Conservation (phyloP, 768 basidiomycete genomes). For the Agaricus subrufescens region DNA sequence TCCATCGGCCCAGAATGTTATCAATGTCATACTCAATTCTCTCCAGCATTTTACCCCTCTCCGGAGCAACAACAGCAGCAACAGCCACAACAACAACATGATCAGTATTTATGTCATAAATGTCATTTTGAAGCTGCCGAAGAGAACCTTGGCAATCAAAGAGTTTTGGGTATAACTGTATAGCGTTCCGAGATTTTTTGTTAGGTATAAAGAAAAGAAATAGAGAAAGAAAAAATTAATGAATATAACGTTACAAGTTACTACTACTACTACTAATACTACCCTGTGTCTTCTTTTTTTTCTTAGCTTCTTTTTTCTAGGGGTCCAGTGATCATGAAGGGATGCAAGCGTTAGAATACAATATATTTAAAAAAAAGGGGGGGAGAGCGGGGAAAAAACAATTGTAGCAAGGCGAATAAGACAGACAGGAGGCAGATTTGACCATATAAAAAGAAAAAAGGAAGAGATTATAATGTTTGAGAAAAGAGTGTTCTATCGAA, state of each 20-base stretch:
- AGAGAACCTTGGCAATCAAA: constrained; percentile 19
- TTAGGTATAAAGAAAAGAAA: too few relatives aligned
- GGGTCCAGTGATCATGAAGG: not conserved
- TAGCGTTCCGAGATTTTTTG: constrained; percentile 15
- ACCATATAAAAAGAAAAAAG: not conserved
- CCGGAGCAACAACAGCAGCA: constrained; percentile 1
- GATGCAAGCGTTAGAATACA: not conserved
- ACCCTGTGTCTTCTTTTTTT: too few relatives aligned
- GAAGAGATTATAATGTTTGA: not conserved
- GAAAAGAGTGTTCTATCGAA: constrained; percentile 31
- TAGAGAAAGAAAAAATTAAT: constrained; percentile 6
- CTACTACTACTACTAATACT: too few relatives aligned
- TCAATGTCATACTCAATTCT: constrained; percentile 63
- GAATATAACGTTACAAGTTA: constrained; percentile 11
- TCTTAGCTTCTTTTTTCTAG: not conserved
- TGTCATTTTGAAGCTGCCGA: constrained; percentile 37
- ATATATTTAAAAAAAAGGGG: not conserved
- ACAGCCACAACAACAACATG: not conserved
- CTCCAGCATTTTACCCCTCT: constrained; percentile 66
- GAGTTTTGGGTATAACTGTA: constrained; percentile 30
- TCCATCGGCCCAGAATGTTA: constrained; percentile 45
- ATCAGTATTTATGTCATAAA: constrained; percentile 38
- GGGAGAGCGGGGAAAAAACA: not conserved
- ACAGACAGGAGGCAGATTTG: constrained; percentile 7
- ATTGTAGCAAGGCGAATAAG: not conserved